phyloP scores from a whole-genome alignment of 257 asterid species.

The Buddleja alternifolia region DNA sequence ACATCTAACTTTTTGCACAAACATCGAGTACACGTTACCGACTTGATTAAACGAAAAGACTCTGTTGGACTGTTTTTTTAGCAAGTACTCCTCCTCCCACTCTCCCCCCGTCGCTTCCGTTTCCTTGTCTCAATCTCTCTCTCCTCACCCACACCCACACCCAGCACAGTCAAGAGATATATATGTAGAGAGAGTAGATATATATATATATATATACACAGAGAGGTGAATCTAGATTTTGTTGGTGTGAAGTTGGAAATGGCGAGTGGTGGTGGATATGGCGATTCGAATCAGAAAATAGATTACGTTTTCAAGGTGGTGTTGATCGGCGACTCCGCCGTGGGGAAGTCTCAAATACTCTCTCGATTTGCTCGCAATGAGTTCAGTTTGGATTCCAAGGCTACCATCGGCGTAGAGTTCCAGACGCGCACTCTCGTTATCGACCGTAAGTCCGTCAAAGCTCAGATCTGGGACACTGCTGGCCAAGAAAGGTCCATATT shows the following conservation, averaged over 20 bases:
- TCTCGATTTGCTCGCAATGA: conserved; percentile 74
- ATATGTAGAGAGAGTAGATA: too few species aligned
- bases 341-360: conserved; percentile 74
- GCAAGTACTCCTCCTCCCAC: too few species aligned
- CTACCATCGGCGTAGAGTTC: conserved; percentile 82
- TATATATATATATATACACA: too few species aligned
- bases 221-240: too few species aligned
- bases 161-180: too few species aligned
- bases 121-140: too few species aligned
- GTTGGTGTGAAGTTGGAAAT: conserved; percentile 7
- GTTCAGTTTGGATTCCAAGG: conserved; percentile 76
- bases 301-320: conserved; percentile 83
- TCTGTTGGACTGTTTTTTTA: too few species aligned
- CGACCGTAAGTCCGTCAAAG: conserved; percentile 74
- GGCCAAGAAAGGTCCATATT: conserved; percentile 91
- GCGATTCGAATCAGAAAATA: conserved; percentile 60
- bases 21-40: too few species aligned
- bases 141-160: too few species aligned
- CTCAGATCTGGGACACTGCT: conserved; percentile 95
- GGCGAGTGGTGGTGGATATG: conserved; percentile 43
- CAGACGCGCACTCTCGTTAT: conserved; percentile 75
- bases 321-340: conserved; percentile 83
- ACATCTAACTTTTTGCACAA: too few species aligned
- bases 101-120: too few species aligned
- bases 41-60: too few species aligned